These are phyloP conservation scores for Ampelomyces quisqualis DNA, from an alignment of 2,329 filamentous ascomycete species.

Conservation along the genomic window DNA sequence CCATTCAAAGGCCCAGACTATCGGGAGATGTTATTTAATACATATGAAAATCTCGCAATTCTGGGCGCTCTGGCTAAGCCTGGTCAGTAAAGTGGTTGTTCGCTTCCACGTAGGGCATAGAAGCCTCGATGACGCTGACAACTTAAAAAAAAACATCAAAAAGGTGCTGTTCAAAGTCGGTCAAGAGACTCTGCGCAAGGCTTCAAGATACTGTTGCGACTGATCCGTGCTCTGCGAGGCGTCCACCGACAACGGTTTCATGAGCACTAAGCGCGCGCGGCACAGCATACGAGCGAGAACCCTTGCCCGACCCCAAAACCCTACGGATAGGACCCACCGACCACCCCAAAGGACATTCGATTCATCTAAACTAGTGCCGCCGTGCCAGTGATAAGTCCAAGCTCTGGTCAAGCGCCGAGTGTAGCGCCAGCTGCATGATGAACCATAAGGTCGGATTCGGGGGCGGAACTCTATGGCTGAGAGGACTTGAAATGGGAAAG, in stretches of 20 bases:
- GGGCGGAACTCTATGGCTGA: background rate
- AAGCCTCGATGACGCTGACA: too few relatives aligned
- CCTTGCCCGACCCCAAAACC: too few relatives aligned
- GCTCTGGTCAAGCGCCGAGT: conserved; percentile 5
- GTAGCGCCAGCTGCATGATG: background rate
- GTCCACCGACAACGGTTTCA: background rate
- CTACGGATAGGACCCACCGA: too few relatives aligned
- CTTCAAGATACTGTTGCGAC: background rate
- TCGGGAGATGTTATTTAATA: background rate
- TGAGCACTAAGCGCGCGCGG: conserved; percentile 2
- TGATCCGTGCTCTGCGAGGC: background rate
- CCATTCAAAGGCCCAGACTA: background rate
- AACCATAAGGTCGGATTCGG: background rate
- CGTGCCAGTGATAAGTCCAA: too few relatives aligned
- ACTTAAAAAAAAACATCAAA: too few relatives aligned
- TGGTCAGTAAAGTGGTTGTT: too few relatives aligned
- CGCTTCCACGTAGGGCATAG: too few relatives aligned
- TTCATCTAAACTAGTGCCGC: too few relatives aligned
- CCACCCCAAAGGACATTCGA: too few relatives aligned
- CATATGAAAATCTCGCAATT: too few relatives aligned
- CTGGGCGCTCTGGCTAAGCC: background rate
- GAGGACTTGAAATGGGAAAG: background rate
- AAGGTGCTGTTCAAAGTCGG: too few relatives aligned
- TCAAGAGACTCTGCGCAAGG: background rate
- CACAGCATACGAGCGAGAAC: background rate